phyloP scores from a whole-genome alignment of 129 eudicot species.

The Kitagawia praeruptora region DNA sequence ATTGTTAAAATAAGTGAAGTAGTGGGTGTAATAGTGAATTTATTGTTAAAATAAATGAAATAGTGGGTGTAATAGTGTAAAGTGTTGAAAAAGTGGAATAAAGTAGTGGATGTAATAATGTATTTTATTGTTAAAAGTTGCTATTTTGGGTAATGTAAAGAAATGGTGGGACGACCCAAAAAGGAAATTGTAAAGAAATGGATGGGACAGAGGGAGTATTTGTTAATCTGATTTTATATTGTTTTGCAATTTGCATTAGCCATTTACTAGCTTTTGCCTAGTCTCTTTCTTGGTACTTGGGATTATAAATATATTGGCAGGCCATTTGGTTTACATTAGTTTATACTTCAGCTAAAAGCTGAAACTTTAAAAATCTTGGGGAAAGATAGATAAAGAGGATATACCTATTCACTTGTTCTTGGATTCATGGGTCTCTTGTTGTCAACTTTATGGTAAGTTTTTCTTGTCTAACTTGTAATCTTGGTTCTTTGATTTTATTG shows the following conservation, averaged over 20 bases:
- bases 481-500: background rate
- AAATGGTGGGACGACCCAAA: too few relatives aligned
- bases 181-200: too few relatives aligned
- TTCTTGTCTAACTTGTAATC: background rate
- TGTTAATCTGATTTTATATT: background rate
- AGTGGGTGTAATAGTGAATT: too few relatives aligned
- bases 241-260: background rate
- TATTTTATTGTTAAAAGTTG: too few relatives aligned
- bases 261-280: background rate
- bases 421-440: slow-evolving; percentile 1
- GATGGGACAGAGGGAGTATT: too few relatives aligned
- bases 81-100: too few relatives aligned
- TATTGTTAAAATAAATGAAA: too few relatives aligned
- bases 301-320: background rate
- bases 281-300: background rate
- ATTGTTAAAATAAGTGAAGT: too few relatives aligned
- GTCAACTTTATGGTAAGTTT: background rate
- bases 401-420: background rate
- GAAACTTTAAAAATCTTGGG: background rate
- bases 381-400: background rate
- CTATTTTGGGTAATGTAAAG: too few relatives aligned
- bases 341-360: background rate
- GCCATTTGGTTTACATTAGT: background rate
- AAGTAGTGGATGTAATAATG: too few relatives aligned
- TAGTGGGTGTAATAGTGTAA: too few relatives aligned